Base-by-base conservation (phyloP, 257 asterid species). In the Scutellaria barbata region DNA sequence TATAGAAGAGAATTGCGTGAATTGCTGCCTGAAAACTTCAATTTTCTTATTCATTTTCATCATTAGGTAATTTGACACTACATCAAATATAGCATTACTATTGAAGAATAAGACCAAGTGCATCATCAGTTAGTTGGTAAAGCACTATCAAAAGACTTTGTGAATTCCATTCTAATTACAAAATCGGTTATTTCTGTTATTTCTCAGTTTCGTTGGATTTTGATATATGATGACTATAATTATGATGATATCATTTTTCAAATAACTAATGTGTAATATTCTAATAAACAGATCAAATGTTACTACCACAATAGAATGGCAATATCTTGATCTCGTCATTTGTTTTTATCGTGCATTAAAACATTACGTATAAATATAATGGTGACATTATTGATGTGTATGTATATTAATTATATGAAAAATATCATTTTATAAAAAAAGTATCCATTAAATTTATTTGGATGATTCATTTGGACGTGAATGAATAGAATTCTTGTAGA, bases 11-110 rank as follows among this genome's bases (percentile, higher is more conserved):
- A 25, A 48, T 71, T 37, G 5, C 46, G 62, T 70, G 68, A 65
- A 56, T 56, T 45, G 58, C 0, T 0, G 18, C 3, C 17, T 66
- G 25, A 55, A 42, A 58, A 1, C 14, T 67, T 37, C 20, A 48
- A 42, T 72, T 66, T 51, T 66, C 50, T 67, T 62, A 20, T 41
- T 75, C 72, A 72, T 12, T 43, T 40, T 73, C 57, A 71, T 73
- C 18, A 68, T 78, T 78, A 78, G 82, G 74, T 35, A 72, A 18
- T 60, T 53, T 3, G 12, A 42, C 76, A 63, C 75, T 68, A 12
- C 35, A 14, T 25, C 6, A 20, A 2, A 54, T 25, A 40, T 37
- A 30, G 37, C 45, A 25, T 41, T 42, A 6, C 8, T 43, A 14
- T 56, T 65, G 50, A 57, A 12, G 46, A 61, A 17, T 30, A 2